phyloP scores from a whole-genome alignment of 768 basidiomycete genomes.

The Solioccasus polychromus region DNA sequence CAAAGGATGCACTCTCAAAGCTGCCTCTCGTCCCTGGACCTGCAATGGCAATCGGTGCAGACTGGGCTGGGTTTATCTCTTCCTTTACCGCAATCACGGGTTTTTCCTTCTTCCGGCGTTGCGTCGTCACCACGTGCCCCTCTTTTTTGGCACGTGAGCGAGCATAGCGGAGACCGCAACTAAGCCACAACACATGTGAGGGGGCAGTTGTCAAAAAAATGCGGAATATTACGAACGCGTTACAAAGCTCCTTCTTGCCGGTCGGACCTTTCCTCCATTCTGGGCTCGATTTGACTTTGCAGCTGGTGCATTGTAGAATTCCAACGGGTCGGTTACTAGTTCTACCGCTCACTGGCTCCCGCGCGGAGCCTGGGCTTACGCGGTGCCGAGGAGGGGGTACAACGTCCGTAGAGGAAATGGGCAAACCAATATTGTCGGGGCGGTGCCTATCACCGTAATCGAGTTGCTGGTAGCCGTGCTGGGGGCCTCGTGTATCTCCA shows the following conservation, averaged over 20 bases:
- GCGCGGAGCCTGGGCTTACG: conserved; percentile 48
- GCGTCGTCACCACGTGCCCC: conserved; percentile 48
- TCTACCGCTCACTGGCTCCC: conserved; percentile 45
- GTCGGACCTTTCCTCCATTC: conserved; percentile 92
- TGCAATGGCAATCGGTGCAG: conserved; percentile 39
- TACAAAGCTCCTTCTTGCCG: conserved; percentile 89
- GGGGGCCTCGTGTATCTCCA: conserved; percentile 25
- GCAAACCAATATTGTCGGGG: conserved; percentile 29
- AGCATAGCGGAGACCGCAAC: conserved; percentile 83
- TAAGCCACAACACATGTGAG: conserved; percentile 33
- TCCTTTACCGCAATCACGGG: conserved; percentile 27
- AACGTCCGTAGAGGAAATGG: conserved; percentile 35
- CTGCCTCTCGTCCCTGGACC: conserved; percentile 46
- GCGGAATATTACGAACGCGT: conserved; percentile 63
- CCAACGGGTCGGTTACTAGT: conserved; percentile 67
- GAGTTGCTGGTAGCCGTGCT: conserved; percentile 39
- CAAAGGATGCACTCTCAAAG: conserved; percentile 48
- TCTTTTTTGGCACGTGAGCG: conserved; percentile 88
- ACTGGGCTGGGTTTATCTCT: conserved; percentile 23
- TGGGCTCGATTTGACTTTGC: conserved; percentile 77
- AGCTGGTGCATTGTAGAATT: conserved; percentile 71
- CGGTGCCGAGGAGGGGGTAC: conserved; percentile 59
- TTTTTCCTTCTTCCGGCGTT: conserved; percentile 67
- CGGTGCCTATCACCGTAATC: conserved; percentile 37
- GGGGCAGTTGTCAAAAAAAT: conserved; percentile 7